Base-by-base conservation (phyloP, 2,329 filamentous ascomycete species). In the Fusarium odoratissimum region DNA sequence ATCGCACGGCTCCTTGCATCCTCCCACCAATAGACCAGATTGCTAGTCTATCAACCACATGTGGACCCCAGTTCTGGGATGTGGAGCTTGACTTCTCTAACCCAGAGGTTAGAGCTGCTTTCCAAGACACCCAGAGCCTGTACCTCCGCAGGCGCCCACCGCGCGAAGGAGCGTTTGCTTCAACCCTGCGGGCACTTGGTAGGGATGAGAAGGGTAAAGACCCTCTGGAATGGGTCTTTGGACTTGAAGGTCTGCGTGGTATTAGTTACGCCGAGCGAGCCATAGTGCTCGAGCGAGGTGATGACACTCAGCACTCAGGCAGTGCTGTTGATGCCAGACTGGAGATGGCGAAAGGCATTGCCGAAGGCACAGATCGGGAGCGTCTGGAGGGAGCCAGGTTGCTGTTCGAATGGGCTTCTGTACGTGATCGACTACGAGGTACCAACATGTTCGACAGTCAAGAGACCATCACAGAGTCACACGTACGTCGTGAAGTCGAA, bases 151-250 rank as follows among this genome's bases (percentile, higher is more conserved):
- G 92, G 21, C 90, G 94, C 60, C 88, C 91, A 19, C 86, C 90
- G 44, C 88, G 90, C 72, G 92, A 93, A 73, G 88, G 87, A 12
- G 87, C 89, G 13, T 97, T 97, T 79, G 86, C 89, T 9, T 91
- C 93, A 0, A 94, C 94, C 0, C 86, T 97, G 19, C 88, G 91
- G 6, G 93, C 93, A 0, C 86, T 97, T 33, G 93, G 92, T 63
- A 81, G 72, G 69, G 78, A 77, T 37, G 71, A 75, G 8, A 77
- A 79, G 38, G 75, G 76, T 23, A 67, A 79, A 13, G 79, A 83
- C 8, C 84, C 93, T 1, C 89, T 95, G 77, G 90, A 92, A 69
- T 95, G 93, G 92, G 79, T 97, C 3, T 94, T 97, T 79, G 82
- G 85, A 3, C 86, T 94, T 0, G 84, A 87, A 72, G 87, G 64